These are phyloP conservation scores for Tylopilus plumbeoviolaceoides DNA, from an alignment of 768 basidiomycete genomes.

Conservation along the genomic window DNA sequence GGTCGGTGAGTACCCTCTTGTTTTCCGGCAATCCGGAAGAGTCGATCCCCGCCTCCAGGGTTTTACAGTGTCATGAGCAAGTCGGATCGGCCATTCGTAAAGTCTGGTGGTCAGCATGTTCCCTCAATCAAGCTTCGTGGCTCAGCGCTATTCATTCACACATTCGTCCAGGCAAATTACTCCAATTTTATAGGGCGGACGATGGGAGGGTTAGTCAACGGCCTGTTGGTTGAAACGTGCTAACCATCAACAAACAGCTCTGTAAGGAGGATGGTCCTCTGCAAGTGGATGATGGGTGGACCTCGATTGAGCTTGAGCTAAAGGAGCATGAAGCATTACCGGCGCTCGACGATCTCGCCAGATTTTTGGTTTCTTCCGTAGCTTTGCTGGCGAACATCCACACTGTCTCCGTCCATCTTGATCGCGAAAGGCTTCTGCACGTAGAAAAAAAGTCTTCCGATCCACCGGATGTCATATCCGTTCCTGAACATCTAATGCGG, in stretches of 20 bases:
- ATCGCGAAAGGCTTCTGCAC: neutral
- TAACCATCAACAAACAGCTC: constrained; percentile 4
- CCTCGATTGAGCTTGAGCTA: constrained; percentile 11
- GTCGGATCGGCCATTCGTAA: constrained; percentile 12
- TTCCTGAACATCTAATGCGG: no score
- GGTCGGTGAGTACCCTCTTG: constrained; percentile 6
- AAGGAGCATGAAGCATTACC: constrained; percentile 3
- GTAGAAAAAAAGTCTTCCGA: neutral
- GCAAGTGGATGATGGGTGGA: neutral
- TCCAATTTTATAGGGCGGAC: constrained; percentile 6
- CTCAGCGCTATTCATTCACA: neutral
- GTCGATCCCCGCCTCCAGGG: neutral
- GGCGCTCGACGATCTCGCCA: constrained; percentile 3
- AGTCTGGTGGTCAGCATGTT: constrained; percentile 4
- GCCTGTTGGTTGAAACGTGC: neutral
- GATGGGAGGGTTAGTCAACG: constrained; percentile 8
- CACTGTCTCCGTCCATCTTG: constrained; percentile 4
- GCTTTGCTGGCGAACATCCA: constrained; percentile 3
- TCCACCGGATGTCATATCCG: neutral
- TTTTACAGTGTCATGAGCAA: constrained; percentile 20
- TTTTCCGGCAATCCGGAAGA: neutral
- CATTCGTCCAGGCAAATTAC: constrained; percentile 9
- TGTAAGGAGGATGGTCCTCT: neutral
- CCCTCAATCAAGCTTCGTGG: neutral
- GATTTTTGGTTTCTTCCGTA: constrained; percentile 11